Evolutionary conservation across 139 green algal genomes (phyloP).

Genomic region (Klebsormidium nitens): DNA sequence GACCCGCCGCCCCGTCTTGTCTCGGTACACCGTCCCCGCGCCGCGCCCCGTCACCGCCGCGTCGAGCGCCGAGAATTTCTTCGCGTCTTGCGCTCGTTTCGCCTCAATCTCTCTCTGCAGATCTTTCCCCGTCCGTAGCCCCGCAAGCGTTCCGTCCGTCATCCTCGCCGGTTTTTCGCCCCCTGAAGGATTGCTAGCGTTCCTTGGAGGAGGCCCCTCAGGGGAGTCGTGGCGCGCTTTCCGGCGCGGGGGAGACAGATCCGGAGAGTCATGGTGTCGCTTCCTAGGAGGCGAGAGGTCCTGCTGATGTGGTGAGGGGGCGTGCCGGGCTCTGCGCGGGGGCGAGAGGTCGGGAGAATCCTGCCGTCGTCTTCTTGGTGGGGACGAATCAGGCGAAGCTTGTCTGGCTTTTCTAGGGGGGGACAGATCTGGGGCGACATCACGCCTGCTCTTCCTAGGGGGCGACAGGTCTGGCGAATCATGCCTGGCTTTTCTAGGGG

Average conservation of each 20-base stretch:
- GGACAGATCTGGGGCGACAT: conserved; percentile 15
- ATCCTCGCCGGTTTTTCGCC: conserved; percentile 7
- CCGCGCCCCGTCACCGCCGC: conserved; percentile 14
- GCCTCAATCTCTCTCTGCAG: conserved; percentile 23
- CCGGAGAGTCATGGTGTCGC: background rate
- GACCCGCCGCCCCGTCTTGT: conserved; percentile 1
- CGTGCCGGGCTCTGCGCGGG: background rate
- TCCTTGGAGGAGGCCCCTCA: background rate
- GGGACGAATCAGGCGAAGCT: conserved; percentile 6
- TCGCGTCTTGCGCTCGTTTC: conserved; percentile 5
- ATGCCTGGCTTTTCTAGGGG: conserved; percentile 11
- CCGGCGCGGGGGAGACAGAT: background rate
- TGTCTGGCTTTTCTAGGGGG: conserved; percentile 12
- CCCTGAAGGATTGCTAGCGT: background rate
- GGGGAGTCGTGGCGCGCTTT: conserved; percentile 4
- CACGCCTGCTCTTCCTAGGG: background rate
- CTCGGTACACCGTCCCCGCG: conserved; percentile 31
- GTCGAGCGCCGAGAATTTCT: conserved; percentile 15
- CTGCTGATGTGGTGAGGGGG: background rate
- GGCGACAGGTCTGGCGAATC: conserved; percentile 12
- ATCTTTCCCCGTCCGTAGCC: conserved; percentile 22
- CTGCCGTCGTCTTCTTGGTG: background rate
- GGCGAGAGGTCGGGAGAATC: conserved; percentile 9
- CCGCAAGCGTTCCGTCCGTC: conserved; percentile 25
- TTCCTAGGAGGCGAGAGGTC: background rate